Evolutionary conservation across 306 rosid genomes (phyloP).

Genomic region (Crotalaria pallida): DNA sequence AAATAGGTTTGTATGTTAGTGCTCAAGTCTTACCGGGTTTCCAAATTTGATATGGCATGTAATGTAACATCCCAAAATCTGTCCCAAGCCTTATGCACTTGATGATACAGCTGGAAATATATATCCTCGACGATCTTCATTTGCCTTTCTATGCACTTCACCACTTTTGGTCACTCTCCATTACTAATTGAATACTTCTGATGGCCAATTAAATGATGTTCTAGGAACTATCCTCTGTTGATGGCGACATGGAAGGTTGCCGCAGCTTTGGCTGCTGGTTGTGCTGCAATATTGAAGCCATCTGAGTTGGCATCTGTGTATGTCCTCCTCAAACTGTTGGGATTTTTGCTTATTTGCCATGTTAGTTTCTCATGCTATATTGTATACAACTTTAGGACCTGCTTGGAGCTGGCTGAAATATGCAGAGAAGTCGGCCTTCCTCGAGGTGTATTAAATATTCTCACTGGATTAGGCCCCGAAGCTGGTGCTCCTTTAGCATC

Average conservation of each 20-base stretch:
- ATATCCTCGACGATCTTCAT: not conserved
- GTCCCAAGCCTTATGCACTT: not conserved
- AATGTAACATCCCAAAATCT: not conserved
- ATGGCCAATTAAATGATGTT: not conserved
- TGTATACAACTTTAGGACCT: constrained; percentile 50
- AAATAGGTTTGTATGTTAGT: too few species aligned
- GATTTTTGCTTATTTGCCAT: constrained; percentile 8
- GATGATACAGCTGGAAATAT: not conserved
- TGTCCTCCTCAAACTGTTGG: constrained; percentile 24
- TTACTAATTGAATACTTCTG: not conserved
- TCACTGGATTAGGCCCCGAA: constrained; percentile 88
- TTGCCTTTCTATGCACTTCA: not conserved
- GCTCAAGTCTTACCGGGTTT: not conserved
- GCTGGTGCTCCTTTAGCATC: constrained; percentile 96
- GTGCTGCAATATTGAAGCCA: constrained; percentile 95
- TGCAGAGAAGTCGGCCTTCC: constrained; percentile 88
- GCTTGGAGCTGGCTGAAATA: constrained; percentile 77
- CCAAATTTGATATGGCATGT: not conserved
- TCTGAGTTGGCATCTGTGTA: constrained; percentile 95
- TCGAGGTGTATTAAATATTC: constrained; percentile 68
- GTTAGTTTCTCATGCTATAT: constrained; percentile 4
- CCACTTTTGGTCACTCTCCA: not conserved
- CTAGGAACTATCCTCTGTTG: constrained; percentile 86
- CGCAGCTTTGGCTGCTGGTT: constrained; percentile 96
- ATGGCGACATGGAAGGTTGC: constrained; percentile 99